Evolutionary conservation across 1,284 basidiomycete species (phyloP).

Genomic region (Boletus semigastroideus): DNA sequence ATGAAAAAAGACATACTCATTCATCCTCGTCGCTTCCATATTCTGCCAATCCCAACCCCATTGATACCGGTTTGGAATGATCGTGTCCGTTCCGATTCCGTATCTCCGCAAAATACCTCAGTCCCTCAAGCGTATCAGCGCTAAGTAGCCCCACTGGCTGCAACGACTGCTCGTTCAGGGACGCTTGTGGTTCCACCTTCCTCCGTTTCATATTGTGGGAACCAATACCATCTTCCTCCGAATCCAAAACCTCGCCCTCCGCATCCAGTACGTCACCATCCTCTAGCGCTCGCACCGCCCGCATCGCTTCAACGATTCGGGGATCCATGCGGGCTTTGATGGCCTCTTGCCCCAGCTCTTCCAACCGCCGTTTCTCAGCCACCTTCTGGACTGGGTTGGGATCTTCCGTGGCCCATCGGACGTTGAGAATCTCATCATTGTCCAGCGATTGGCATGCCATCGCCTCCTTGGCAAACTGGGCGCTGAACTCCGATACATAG

Average conservation of each 20-base stretch:
- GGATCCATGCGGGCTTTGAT: conserved; percentile 84
- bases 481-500: conserved; percentile 82
- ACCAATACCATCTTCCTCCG: conserved; percentile 36
- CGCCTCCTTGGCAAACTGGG: conserved; percentile 97
- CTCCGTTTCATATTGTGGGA: conserved; percentile 42
- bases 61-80: conserved; percentile 31
- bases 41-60: conserved; percentile 58
- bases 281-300: conserved; percentile 79
- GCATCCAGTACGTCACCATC: conserved; percentile 66
- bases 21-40: conserved; percentile 81
- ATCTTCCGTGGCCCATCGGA: conserved; percentile 96
- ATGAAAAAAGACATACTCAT: conserved; percentile 23
- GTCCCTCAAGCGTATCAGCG: conserved; percentile 78
- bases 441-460: conserved; percentile 99
- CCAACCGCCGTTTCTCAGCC: conserved; percentile 78
- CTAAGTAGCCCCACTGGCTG: conserved; percentile 61
- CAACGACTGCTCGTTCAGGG: conserved; percentile 17
- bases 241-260: conserved; percentile 39
- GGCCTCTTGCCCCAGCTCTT: conserved; percentile 80
- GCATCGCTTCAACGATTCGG: conserved; percentile 83
- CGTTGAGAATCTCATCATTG: conserved; percentile 97
- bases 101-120: conserved; percentile 85
- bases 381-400: conserved; percentile 89
- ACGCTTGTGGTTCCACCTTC: conserved; percentile 31
- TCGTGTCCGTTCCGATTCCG: conserved; percentile 52